Conservation (phyloP, 495 filamentous ascomycete genomes). For the Neurospora sp. region DNA sequence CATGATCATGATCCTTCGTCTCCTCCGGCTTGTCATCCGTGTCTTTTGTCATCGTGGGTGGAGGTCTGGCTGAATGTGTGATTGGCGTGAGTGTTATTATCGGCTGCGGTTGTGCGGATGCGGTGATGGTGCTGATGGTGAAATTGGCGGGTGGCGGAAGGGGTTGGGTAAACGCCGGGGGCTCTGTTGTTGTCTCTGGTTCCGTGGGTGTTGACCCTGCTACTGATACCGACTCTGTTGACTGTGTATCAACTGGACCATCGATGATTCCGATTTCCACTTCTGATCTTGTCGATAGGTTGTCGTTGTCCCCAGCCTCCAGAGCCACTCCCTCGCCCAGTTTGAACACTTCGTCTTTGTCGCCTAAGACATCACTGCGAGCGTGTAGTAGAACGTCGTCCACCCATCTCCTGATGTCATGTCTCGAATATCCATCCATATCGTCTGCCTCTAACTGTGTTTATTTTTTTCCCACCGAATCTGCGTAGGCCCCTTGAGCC, state of each 20-base stretch:
- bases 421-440: not conserved
- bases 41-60: not conserved
- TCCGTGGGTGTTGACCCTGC: not conserved
- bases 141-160: not conserved
- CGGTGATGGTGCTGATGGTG: not conserved
- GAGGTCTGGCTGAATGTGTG: not conserved
- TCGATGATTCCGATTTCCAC: not conserved
- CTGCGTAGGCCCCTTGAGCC: not conserved
- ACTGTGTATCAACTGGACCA: not conserved
- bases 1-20: not conserved
- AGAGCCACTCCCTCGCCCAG: not conserved
- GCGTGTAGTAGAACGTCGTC: not conserved
- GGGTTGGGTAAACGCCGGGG: not conserved
- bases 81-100: not conserved
- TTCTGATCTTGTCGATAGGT: not conserved
- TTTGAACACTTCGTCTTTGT: not conserved
- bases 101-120: not conserved
- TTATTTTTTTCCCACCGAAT: not conserved
- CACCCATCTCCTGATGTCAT: not conserved
- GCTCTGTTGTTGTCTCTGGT: not conserved
- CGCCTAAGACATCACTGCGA: not conserved
- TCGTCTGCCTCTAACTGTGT: not conserved
- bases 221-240: not conserved
- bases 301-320: not conserved
- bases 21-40: not conserved